Evolutionary conservation across 1,284 basidiomycete genomes (phyloP).

Genomic region (Tremellales sp.): DNA sequence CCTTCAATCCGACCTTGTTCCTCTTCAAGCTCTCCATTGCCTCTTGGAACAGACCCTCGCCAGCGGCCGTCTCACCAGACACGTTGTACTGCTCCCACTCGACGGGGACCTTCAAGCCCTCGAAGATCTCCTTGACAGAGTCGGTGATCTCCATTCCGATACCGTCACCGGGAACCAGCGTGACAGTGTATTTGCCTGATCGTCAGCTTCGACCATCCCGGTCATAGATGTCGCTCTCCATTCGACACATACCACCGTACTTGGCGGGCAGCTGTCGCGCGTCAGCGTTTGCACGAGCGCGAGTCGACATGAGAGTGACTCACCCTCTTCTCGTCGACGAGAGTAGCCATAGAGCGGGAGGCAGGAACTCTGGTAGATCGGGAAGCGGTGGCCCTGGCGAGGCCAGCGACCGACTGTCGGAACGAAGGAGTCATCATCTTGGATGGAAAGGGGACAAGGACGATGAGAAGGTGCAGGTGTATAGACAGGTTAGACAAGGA

Average conservation of each 20-base stretch:
- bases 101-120: constrained; percentile 94
- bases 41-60: constrained; percentile 93
- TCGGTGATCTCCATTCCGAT: constrained; percentile 96
- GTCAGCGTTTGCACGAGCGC: constrained; percentile 8
- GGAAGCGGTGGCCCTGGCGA: constrained; percentile 21
- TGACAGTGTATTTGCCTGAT: constrained; percentile 58
- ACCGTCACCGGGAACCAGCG: constrained; percentile 93
- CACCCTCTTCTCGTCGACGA: constrained; percentile 41
- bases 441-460: background rate
- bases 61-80: constrained; percentile 89
- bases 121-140: constrained; percentile 98
- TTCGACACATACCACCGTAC: constrained; percentile 78
- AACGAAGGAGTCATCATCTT: constrained; percentile 34
- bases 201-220: background rate
- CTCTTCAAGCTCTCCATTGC: constrained; percentile 94
- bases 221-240: background rate
- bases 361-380: constrained; percentile 12
- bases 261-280: constrained; percentile 78
- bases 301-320: constrained; percentile 13
- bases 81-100: constrained; percentile 99
- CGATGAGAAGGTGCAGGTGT: background rate
- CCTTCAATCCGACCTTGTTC: constrained; percentile 98
- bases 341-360: constrained; percentile 39
- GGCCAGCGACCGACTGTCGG: constrained; percentile 26
- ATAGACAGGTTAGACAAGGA: background rate